Evolutionary conservation across 2,329 filamentous ascomycete species (phyloP).

Genomic region (Boeremia lycopersici): DNA sequence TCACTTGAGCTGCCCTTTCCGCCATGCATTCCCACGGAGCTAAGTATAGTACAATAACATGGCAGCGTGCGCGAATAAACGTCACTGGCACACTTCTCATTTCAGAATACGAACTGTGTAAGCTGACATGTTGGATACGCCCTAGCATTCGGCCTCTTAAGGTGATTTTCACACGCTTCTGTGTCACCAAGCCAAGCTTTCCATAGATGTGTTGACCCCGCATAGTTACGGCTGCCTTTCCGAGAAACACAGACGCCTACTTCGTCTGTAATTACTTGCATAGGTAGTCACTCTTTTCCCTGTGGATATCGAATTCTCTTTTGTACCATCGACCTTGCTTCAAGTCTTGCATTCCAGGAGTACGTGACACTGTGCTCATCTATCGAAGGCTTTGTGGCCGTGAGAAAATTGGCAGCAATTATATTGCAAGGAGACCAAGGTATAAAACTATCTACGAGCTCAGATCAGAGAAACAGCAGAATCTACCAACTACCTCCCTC

Average conservation of each 20-base stretch:
- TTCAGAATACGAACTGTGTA: constrained; percentile 3
- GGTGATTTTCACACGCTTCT: constrained; percentile 1
- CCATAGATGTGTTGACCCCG: not conserved
- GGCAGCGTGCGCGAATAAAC: not conserved
- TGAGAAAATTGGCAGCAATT: not conserved
- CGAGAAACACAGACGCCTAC: not conserved
- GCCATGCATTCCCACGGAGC: constrained; percentile 16
- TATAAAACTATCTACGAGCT: not conserved
- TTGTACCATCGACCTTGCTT: constrained; percentile 11
- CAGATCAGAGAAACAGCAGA: not conserved
- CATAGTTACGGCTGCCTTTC: not conserved
- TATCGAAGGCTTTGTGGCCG: not conserved
- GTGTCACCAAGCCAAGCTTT: constrained; percentile 13
- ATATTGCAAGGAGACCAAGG: not conserved
- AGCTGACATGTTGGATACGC: constrained; percentile 3
- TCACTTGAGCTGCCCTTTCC: constrained; percentile 1
- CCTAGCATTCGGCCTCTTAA: not conserved
- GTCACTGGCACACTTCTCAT: constrained; percentile 3
- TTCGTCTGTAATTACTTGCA: constrained; percentile 2
- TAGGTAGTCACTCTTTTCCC: not conserved
- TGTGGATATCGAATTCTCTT: not conserved
- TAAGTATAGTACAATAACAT: constrained; percentile 10
- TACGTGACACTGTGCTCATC: not conserved
- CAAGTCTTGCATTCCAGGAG: constrained; percentile 9
- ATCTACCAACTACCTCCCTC: not conserved